These are phyloP conservation scores for Hymenoscyphus scutula DNA, from an alignment of 2,329 filamentous ascomycete species.

Conservation along the genomic window DNA sequence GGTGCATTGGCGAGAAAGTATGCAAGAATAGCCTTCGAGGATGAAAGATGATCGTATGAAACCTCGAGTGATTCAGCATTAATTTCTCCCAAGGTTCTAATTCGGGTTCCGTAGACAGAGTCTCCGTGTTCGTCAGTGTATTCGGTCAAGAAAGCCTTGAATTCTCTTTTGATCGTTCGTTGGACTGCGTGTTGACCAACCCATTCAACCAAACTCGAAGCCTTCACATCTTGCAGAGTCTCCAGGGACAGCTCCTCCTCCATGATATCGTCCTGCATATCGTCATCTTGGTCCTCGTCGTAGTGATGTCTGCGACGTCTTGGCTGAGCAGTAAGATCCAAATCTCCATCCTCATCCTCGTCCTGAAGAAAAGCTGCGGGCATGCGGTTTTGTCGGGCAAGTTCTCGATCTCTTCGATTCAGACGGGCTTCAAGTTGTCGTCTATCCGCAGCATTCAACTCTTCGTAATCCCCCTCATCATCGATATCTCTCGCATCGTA, in stretches of 20 bases:
- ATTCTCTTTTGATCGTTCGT: slow-evolving; percentile 90
- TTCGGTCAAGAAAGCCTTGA: slow-evolving; percentile 95
- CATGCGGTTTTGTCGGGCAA: slow-evolving; percentile 63
- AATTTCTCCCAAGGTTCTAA: slow-evolving; percentile 92
- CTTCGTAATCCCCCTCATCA: slow-evolving; percentile 72
- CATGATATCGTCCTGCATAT: slow-evolving; percentile 91
- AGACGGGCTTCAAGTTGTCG: slow-evolving; percentile 71
- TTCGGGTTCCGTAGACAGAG: slow-evolving; percentile 92
- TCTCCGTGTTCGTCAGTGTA: slow-evolving; percentile 86
- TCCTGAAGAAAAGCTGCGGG: slow-evolving; percentile 73
- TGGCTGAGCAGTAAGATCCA: slow-evolving; percentile 82
- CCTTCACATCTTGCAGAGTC: slow-evolving; percentile 88
- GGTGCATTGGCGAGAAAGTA: slow-evolving; percentile 97
- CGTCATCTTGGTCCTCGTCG: slow-evolving; percentile 90
- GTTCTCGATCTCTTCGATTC: slow-evolving; percentile 70
- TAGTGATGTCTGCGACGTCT: slow-evolving; percentile 84
- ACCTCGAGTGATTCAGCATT: slow-evolving; percentile 97
- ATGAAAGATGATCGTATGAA: slow-evolving; percentile 87
- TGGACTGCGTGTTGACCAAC: slow-evolving; percentile 86
- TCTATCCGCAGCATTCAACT: slow-evolving; percentile 63
- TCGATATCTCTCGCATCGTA: slow-evolving; percentile 75
- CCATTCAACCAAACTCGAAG: slow-evolving; percentile 92
- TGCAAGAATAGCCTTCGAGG: slow-evolving; percentile 87
- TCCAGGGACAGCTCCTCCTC: slow-evolving; percentile 92
- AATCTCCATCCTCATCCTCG: slow-evolving; percentile 76